Conservation (phyloP, 2,329 filamentous ascomycete species). For the Fusarium clavum region DNA sequence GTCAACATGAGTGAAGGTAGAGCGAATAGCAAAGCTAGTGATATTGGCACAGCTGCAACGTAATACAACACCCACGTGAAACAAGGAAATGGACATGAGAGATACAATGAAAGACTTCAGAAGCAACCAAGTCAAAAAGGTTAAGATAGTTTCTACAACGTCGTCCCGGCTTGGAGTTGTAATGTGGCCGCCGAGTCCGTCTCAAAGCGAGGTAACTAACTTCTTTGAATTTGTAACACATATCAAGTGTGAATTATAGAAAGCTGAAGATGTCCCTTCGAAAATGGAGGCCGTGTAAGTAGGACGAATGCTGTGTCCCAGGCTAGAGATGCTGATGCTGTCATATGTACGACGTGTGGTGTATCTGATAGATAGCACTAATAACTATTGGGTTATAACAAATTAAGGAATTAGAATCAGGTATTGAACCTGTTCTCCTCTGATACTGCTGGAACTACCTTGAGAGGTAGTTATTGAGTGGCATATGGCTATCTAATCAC, state of each 20-base stretch:
- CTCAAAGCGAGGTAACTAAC: background rate
- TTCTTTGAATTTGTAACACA: slow-evolving; percentile 17
- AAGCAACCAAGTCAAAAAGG: no score
- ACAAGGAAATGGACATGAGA: no score
- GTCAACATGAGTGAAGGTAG: no score
- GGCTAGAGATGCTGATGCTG: background rate
- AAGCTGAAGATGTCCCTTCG: accelerated
- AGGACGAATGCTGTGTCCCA: accelerated
- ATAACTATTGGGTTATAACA: background rate
- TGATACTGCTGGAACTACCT: background rate
- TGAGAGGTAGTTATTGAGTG: no score
- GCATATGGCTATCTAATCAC: background rate
- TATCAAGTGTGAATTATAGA: background rate
- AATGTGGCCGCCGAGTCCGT: background rate
- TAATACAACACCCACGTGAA: no score
- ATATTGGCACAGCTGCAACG: no score
- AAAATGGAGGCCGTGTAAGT: accelerated
- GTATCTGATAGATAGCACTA: background rate
- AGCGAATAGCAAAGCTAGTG: no score
- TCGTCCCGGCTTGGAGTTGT: background rate
- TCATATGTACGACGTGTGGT: background rate
- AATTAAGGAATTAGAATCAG: background rate
- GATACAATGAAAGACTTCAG: no score
- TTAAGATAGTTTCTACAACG: no score
- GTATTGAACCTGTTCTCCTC: background rate